Conservation (phyloP, 805 yeast species). For the Danielozyma ontarioensis region DNA sequence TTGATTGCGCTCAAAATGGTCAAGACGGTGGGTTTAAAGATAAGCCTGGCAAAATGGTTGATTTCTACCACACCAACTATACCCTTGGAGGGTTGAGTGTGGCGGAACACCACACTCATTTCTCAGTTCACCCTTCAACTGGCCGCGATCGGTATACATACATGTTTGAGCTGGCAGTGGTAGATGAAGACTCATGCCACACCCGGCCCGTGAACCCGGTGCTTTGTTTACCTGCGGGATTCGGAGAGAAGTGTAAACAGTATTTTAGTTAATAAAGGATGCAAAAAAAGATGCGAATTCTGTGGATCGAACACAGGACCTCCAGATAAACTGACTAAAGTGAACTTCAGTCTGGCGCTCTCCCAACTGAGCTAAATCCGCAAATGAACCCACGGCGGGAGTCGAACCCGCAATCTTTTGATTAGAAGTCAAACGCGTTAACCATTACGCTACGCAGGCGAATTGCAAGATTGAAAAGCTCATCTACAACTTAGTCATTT, state of each 20-base stretch:
- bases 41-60: constrained; percentile 78
- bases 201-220: constrained; percentile 11
- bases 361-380: constrained; percentile 24
- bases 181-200: neutral
- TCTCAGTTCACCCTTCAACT: constrained; percentile 3
- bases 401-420: constrained; percentile 21
- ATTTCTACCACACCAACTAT: constrained; percentile 89
- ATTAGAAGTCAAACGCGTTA: constrained; percentile 20
- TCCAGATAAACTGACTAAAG: constrained; percentile 44
- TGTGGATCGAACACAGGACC: constrained; percentile 90
- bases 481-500: too few species aligned
- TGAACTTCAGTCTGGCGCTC: constrained; percentile 25
- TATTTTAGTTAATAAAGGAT: neutral
- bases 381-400: constrained; percentile 16
- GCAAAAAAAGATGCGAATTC: constrained; percentile 45
- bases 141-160: too few species aligned
- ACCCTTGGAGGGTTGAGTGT: constrained; percentile 69
- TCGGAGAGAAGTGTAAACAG: too few species aligned
- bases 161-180: too few species aligned
- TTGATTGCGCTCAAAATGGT: constrained; percentile 68
- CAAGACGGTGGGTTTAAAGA: constrained; percentile 74
- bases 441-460: constrained; percentile 3
- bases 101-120: constrained; percentile 50
- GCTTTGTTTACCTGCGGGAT: too few species aligned
- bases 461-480: too few species aligned